Conservation (phyloP, 495 filamentous ascomycete species). For the Baudoinia panamericana region DNA sequence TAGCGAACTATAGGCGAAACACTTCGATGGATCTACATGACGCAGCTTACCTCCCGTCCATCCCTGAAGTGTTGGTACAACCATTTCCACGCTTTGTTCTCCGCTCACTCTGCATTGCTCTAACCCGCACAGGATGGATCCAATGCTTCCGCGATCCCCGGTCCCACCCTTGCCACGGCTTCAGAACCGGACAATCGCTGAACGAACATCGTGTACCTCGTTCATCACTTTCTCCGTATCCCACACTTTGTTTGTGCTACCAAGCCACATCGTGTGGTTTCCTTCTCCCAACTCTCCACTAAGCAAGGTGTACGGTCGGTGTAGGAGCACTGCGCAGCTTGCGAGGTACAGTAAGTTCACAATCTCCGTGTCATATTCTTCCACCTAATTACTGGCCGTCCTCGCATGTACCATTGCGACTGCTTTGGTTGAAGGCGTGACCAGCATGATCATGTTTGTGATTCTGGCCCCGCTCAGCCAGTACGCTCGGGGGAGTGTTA, state of each 20-base stretch:
- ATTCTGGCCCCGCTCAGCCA: constrained; percentile 56
- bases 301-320: constrained; percentile 18
- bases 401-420: too few species aligned
- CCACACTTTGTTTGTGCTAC: constrained; percentile 14
- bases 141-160: constrained; percentile 19
- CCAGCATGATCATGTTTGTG: too few species aligned
- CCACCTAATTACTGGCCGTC: constrained; percentile 29
- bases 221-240: constrained; percentile 12
- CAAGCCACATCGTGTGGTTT: constrained; percentile 14
- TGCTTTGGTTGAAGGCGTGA: too few species aligned
- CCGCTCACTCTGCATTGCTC: constrained; percentile 35
- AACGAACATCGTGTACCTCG: constrained; percentile 19
- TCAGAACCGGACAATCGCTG: constrained; percentile 21
- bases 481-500: constrained; percentile 59
- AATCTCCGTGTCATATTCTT: constrained; percentile 48
- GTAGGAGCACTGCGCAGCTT: constrained; percentile 11
- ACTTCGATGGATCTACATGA: too few species aligned
- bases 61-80: constrained; percentile 53
- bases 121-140: too few species aligned
- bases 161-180: constrained; percentile 21
- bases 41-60: constrained; percentile 39
- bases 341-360: constrained; percentile 15
- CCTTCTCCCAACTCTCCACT: constrained; percentile 13
- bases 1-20: too few species aligned
- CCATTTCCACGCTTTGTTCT: constrained; percentile 53